Conservation (phyloP, 192 early-diverging fungal species). For the Coemansia sp. region DNA sequence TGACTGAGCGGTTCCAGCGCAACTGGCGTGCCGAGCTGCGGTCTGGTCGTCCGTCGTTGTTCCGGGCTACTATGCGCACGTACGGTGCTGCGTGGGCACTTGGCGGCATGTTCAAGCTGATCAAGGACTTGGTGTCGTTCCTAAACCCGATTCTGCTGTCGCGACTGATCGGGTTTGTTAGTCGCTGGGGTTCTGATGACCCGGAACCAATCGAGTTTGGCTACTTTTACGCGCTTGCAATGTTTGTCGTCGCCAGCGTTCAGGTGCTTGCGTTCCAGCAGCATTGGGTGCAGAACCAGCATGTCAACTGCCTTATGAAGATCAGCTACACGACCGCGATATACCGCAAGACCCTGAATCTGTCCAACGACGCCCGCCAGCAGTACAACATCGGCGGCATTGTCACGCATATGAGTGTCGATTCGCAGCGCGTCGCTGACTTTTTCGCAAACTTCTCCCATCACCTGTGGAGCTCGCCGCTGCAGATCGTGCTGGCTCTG, state of each 20-base stretch:
- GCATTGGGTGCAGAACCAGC: conserved; percentile 86
- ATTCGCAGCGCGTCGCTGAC: conserved; percentile 71
- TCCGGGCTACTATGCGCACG: conserved; percentile 62
- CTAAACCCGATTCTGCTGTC: conserved; percentile 82
- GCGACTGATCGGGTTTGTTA: conserved; percentile 71
- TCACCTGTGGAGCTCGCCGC: conserved; percentile 76
- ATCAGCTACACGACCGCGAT: conserved; percentile 83
- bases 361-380: conserved; percentile 83
- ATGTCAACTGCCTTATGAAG: conserved; percentile 78
- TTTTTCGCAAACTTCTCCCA: conserved; percentile 71
- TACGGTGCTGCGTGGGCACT: conserved; percentile 74
- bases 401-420: conserved; percentile 74
- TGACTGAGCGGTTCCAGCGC: conserved; percentile 69
- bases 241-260: conserved; percentile 77
- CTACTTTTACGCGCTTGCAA: conserved; percentile 75
- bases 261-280: conserved; percentile 89
- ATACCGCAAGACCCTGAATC: conserved; percentile 82
- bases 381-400: conserved; percentile 81
- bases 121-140: conserved; percentile 80
- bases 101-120: conserved; percentile 77
- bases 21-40: conserved; percentile 73
- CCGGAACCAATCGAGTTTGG: conserved; percentile 74
- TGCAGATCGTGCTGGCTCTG: conserved; percentile 81
- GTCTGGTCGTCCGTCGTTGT: conserved; percentile 67
- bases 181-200: conserved; percentile 56